These are phyloP conservation scores for Tuber borchii DNA, from an alignment of 495 filamentous ascomycete species.

Conservation along the genomic window DNA sequence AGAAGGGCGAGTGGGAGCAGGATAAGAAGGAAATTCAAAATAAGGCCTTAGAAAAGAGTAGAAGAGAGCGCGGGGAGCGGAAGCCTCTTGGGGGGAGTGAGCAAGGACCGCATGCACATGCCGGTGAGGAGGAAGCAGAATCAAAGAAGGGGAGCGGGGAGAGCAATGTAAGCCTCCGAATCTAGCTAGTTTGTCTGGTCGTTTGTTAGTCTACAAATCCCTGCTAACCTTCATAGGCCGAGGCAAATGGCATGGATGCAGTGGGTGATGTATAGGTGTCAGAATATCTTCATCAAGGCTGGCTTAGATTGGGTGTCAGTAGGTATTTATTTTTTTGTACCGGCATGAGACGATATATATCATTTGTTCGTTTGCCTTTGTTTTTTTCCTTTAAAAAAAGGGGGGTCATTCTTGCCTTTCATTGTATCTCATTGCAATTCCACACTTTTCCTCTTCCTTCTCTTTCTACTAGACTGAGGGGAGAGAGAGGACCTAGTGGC, in stretches of 20 bases:
- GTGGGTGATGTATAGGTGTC: constrained; percentile 28
- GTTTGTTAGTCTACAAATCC: constrained; percentile 14
- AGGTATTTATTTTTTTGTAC: constrained; percentile 10
- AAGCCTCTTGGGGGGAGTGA: constrained; percentile 28
- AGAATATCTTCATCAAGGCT: constrained; percentile 11
- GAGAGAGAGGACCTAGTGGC: not conserved
- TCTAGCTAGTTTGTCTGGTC: constrained; percentile 9
- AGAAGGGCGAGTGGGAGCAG: constrained; percentile 69
- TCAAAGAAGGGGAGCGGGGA: constrained; percentile 15
- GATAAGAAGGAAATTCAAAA: constrained; percentile 72
- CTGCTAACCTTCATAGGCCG: constrained; percentile 6
- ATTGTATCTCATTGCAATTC: constrained; percentile 20
- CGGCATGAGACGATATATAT: not conserved
- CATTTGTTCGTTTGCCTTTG: constrained; percentile 5
- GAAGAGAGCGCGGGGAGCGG: constrained; percentile 17
- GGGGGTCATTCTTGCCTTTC: constrained; percentile 26
- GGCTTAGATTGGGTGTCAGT: constrained; percentile 24
- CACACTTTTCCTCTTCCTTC: constrained; percentile 21
- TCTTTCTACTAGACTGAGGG: not conserved
- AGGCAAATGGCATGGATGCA: constrained; percentile 10
- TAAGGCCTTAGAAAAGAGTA: constrained; percentile 53
- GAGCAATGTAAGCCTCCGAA: constrained; percentile 13
- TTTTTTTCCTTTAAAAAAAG: constrained; percentile 20
- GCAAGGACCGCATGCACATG: constrained; percentile 34
- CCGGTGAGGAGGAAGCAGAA: constrained; percentile 27